Percentiles rank a stretch among this genome's conserved stretches.
These are phyloP conservation scores for Clonostachys rosea DNA, from an alignment of 2,329 filamentous ascomycete species.

Conservation along the genomic window DNA sequence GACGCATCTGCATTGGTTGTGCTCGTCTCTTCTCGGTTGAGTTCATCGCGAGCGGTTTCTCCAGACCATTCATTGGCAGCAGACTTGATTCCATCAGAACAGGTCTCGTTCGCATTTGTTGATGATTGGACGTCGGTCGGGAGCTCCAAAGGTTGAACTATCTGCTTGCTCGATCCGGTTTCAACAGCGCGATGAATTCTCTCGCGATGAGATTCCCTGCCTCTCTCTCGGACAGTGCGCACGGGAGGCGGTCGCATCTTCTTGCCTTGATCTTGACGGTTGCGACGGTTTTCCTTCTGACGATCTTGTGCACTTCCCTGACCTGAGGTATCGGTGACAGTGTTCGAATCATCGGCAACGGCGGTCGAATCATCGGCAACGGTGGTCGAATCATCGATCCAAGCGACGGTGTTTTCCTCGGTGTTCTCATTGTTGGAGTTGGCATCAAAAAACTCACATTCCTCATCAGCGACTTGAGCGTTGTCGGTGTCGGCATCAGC, in stretches of 20 bases:
- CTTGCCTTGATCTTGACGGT: neutral
- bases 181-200: neutral
- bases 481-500: too few relatives aligned
- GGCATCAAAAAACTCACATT: too few relatives aligned
- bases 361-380: neutral
- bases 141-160: neutral
- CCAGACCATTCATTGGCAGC: neutral
- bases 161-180: neutral
- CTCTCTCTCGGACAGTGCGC: neutral
- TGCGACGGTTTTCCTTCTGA: neutral
- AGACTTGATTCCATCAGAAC: neutral
- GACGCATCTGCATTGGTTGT: too few relatives aligned
- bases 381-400: neutral
- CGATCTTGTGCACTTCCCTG: neutral
- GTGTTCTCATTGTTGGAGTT: too few relatives aligned
- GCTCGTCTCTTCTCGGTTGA: neutral
- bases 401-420: too few relatives aligned
- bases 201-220: neutral
- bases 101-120: constrained; percentile 5
- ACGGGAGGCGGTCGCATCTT: neutral
- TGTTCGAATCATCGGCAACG: neutral
- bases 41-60: neutral
- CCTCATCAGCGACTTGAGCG: too few relatives aligned
- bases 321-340: neutral
- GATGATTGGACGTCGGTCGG: neutral